These are phyloP conservation scores for Fusarium clavum DNA, from an alignment of 2,329 filamentous ascomycete species.

Conservation along the genomic window DNA sequence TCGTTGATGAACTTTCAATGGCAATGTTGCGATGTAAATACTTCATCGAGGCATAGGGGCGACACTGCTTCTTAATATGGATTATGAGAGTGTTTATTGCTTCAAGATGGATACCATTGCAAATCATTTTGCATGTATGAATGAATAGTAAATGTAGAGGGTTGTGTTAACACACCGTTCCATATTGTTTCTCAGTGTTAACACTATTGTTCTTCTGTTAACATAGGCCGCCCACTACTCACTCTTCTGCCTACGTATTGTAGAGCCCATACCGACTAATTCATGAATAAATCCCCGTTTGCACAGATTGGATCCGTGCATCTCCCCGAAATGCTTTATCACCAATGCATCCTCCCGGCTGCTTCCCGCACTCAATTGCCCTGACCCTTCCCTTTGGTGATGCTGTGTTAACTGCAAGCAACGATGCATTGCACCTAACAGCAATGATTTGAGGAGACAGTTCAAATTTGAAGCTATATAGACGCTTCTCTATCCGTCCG, in stretches of 20 bases:
- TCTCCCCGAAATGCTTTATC: background rate
- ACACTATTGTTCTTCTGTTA: background rate
- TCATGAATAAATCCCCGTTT: background rate
- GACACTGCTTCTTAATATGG: background rate
- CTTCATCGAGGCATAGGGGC: no score
- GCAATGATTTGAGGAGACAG: background rate
- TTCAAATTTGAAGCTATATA: background rate
- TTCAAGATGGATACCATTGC: background rate
- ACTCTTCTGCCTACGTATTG: background rate
- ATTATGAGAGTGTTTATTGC: background rate
- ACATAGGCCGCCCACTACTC: background rate
- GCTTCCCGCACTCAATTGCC: background rate
- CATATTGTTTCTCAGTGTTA: background rate
- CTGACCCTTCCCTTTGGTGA: slow-evolving; percentile 17
- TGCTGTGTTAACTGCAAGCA: slow-evolving; percentile 20
- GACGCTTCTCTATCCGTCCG: background rate
- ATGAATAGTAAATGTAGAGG: background rate
- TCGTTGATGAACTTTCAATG: background rate
- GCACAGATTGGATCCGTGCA: background rate
- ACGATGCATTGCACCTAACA: background rate
- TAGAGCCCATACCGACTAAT: background rate
- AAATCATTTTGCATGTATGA: rapidly evolving
- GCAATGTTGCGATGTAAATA: background rate
- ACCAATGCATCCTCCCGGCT: background rate
- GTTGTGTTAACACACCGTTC: background rate